Conservation (phyloP, 1,139 yeast genomes). For the Kazachstania sp. region DNA sequence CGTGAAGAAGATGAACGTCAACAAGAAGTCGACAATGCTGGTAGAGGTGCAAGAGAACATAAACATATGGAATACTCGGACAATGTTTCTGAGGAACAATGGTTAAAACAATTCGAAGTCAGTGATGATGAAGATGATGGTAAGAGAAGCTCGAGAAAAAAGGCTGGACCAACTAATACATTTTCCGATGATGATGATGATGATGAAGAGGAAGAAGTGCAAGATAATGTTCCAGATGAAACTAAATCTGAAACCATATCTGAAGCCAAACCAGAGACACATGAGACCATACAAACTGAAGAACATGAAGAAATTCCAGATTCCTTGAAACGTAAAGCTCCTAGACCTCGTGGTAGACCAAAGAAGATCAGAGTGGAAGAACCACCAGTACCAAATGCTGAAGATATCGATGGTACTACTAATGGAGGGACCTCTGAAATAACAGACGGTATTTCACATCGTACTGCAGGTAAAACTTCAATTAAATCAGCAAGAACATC, state of each 20-base stretch:
- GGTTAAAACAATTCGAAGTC: slow-evolving; percentile 54
- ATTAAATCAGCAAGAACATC: slow-evolving; percentile 21
- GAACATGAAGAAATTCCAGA: slow-evolving; percentile 13
- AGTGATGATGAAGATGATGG: slow-evolving; percentile 29
- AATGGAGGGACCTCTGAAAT: neutral
- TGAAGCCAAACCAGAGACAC: neutral
- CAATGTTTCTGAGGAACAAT: slow-evolving; percentile 67
- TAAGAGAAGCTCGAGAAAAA: neutral
- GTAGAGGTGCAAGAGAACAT: slow-evolving; percentile 60
- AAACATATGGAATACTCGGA: slow-evolving; percentile 54
- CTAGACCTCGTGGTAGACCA: slow-evolving; percentile 15
- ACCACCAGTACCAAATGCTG: neutral
- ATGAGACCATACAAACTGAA: neutral
- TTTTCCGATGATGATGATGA: slow-evolving; percentile 3
- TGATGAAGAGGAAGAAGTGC: slow-evolving; percentile 3
- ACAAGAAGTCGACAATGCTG: slow-evolving; percentile 26
- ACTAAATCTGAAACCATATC: no score
- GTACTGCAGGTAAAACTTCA: slow-evolving; percentile 20
- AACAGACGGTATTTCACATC: neutral
- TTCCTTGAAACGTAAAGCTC: slow-evolving; percentile 16
- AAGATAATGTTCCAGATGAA: slow-evolving; percentile 7
- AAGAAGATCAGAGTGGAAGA: slow-evolving; percentile 17
- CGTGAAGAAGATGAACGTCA: slow-evolving; percentile 40
- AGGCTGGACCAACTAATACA: neutral
- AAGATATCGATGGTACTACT: neutral